phyloP scores from a whole-genome alignment of 1,284 basidiomycete genomes.

The Spongiforma sp. region DNA sequence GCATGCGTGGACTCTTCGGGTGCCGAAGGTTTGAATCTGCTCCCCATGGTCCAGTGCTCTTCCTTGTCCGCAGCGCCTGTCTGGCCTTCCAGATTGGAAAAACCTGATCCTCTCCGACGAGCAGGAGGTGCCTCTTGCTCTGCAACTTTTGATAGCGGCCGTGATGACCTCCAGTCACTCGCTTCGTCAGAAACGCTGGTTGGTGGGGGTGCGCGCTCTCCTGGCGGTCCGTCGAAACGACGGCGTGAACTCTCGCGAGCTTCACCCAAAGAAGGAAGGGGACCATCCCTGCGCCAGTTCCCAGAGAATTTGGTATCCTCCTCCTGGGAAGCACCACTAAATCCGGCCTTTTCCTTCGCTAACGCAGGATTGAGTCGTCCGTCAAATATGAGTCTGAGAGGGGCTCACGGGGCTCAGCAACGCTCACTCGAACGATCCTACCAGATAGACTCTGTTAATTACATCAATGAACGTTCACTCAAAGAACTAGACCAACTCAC shows the following conservation, averaged over 20 bases:
- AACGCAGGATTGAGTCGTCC: constrained; percentile 10
- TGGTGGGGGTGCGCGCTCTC: constrained; percentile 43
- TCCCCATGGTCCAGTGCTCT: constrained; percentile 74
- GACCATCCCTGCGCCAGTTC: constrained; percentile 90
- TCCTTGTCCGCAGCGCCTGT: constrained; percentile 73
- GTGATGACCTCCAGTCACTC: constrained; percentile 74
- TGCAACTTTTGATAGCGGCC: constrained; percentile 47
- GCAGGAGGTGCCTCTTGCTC: constrained; percentile 54
- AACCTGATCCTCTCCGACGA: constrained; percentile 61
- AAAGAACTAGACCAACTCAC: constrained; percentile 48
- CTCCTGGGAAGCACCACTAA: constrained; percentile 50
- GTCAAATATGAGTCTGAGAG: constrained; percentile 3
- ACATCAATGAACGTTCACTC: constrained; percentile 9
- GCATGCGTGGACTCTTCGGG: constrained; percentile 45
- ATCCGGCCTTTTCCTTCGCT: constrained; percentile 78
- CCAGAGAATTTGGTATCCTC: constrained; percentile 78
- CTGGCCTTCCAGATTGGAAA: constrained; percentile 55
- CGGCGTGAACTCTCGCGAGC: constrained; percentile 66
- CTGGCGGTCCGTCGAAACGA: constrained; percentile 59
- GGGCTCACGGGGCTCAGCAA: constrained; percentile 91
- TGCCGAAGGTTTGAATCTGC: constrained; percentile 67
- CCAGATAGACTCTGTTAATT: constrained; percentile 68
- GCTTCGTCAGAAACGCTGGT: constrained; percentile 58
- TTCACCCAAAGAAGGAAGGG: constrained; percentile 68
- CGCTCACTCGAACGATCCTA: constrained; percentile 87